Base-by-base conservation (phyloP, 495 filamentous ascomycete genomes). In the Annulohypoxylon stygium region DNA sequence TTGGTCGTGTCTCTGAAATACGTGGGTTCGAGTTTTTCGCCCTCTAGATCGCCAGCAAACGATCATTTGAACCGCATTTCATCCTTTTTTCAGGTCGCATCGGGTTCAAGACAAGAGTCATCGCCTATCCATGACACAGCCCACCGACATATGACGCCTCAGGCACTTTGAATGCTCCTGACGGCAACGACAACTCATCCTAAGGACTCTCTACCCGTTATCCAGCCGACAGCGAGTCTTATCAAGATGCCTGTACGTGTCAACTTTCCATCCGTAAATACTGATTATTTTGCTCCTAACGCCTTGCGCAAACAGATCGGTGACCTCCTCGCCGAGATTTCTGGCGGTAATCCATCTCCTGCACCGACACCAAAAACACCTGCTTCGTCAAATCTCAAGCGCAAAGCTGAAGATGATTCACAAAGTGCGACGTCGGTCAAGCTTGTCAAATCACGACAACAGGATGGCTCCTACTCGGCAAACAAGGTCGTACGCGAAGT, bases 291-390 rank as follows among this genome's bases (percentile, higher is more conserved):
- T 20, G 54, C 43, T 60, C 62, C 74, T 77, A 77, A 78, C 69
- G 25, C 48, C 16, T 55, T 69, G 67, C 59, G 73, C 62, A 67
- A 43, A 43, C 61, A 85, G 86, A 88, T 89, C 70, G 73, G 80
- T 33, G 87, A 89, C 50, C 80, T 89, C 36, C 82, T 89, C 41
- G 87, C 86, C 61, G 83, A 85, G 73, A 89, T 89, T 67, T 83
- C 80, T 39, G 87, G 87, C 63, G 86, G 83, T 16, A 74, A 83
- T 73, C 71, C 83, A 18, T 65, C 75, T 16, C 70, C 82, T 18
- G 78, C 82, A 20, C 67, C 82, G 34, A 78, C 76, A 4, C 68
- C 69, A 7, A 63, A 71, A 43, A n/a, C 72, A 62, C 61, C 79
- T 47, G 20, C 78, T 75, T 67, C 78, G 2, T 61, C 61, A 26